Percentiles rank a stretch among this genome's conserved stretches.
Conservation (phyloP, 75 land plant species). For the Cryptomeria japonica region DNA sequence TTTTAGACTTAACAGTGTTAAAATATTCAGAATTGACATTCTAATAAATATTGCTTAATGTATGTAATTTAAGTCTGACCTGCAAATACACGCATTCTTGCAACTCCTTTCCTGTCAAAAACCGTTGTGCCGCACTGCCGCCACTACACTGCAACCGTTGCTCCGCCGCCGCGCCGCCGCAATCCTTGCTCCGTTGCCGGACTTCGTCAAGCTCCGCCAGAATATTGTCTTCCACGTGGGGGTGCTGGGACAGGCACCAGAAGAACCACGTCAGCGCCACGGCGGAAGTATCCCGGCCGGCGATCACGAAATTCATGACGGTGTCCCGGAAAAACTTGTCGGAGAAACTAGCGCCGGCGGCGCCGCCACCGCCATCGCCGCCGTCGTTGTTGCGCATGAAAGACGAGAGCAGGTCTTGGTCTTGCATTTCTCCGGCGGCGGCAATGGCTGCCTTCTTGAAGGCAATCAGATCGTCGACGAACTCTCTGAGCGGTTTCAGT, state of each 20-base stretch:
- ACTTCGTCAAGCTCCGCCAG: conserved; percentile 6
- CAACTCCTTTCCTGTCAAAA: neutral
- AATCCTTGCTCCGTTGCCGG: neutral
- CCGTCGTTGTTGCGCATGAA: conserved; percentile 19
- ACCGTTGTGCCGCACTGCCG: too few relatives aligned
- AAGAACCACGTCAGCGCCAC: conserved; percentile 40
- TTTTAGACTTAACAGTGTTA: too few relatives aligned
- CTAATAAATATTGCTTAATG: too few relatives aligned
- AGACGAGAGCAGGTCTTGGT: conserved; percentile 29
- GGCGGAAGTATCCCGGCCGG: conserved; percentile 37
- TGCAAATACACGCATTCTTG: conserved; percentile 31
- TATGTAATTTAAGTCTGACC: too few relatives aligned
- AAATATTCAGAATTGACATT: too few relatives aligned
- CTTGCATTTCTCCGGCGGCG: conserved; percentile 14
- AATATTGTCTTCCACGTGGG: conserved; percentile 22
- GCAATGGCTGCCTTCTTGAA: neutral
- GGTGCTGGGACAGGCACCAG: conserved; percentile 33
- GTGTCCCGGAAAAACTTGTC: conserved; percentile 27
- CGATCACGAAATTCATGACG: conserved; percentile 25
- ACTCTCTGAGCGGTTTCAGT: neutral
- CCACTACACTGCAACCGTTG: neutral
- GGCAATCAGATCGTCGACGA: conserved; percentile 7
- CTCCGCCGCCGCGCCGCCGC: neutral
- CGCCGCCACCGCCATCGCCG: too few relatives aligned
- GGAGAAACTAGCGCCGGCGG: neutral